Conservation (phyloP, 2,329 filamentous ascomycete genomes). For the Colletotrichum higginsianum region DNA sequence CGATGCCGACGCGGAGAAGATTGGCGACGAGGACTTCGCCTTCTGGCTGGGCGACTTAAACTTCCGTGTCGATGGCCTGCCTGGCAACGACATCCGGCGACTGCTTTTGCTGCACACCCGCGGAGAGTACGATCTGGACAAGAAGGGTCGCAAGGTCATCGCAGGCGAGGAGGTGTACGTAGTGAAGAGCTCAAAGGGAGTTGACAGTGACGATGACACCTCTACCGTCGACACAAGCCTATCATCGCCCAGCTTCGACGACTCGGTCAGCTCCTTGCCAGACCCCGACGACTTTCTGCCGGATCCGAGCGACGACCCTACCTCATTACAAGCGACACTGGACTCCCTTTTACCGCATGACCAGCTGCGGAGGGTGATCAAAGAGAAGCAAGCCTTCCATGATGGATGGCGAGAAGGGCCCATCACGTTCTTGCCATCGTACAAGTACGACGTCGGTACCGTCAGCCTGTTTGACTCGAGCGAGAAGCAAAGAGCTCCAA, state of each 20-base stretch:
- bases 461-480: slow-evolving; percentile 94
- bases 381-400: slow-evolving; percentile 83
- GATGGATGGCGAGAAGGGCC: slow-evolving; percentile 93
- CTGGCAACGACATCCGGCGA: slow-evolving; percentile 90
- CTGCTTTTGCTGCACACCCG: slow-evolving; percentile 86
- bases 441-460: slow-evolving; percentile 98
- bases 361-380: slow-evolving; percentile 83
- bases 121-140: slow-evolving; percentile 79
- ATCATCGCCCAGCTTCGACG: slow-evolving; percentile 52
- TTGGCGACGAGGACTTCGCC: slow-evolving; percentile 92
- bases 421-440: slow-evolving; percentile 92
- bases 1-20: slow-evolving; percentile 75
- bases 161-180: slow-evolving; percentile 58
- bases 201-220: slow-evolving; percentile 64
- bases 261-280: slow-evolving; percentile 63
- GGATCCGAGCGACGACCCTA: slow-evolving; percentile 82
- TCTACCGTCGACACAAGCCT: slow-evolving; percentile 52
- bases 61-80: slow-evolving; percentile 89
- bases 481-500: slow-evolving; percentile 92
- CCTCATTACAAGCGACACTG: slow-evolving; percentile 89
- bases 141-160: slow-evolving; percentile 56
- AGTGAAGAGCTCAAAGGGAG: slow-evolving; percentile 46
- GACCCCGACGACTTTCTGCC: slow-evolving; percentile 77
- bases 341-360: slow-evolving; percentile 91
- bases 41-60: slow-evolving; percentile 99